Evolutionary conservation across 805 yeast genomes (phyloP), one percentile per base, ranked within the genome.

Genomic region (Zygotorulaspora florentina): DNA sequence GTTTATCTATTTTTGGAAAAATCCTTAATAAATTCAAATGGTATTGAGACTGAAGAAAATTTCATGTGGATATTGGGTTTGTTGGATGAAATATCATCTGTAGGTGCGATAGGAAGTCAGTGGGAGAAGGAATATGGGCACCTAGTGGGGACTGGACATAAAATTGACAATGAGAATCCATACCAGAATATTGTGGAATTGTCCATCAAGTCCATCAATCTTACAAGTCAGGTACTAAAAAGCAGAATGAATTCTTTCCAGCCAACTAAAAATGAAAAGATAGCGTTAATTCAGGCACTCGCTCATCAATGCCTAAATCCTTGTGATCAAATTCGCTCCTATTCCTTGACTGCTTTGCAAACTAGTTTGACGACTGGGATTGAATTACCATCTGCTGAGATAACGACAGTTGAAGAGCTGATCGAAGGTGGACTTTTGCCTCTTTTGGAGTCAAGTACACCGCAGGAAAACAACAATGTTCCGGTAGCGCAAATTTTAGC

Each of bases 271-370:
- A 71, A 65, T 34, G 73, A 68, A 49, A 62, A 62, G 37, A 62
- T 69, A 52, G 84, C 95, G 1, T 70, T 87, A 49, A 72, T 85
- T 25, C 91, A 87, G 59, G 95, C 95, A 0, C 71, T 89, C 43
- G 88, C 93, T 0, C 91, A 85, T 57, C 96, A 90, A 62, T 86
- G 96, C 61, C 76, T 85, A 61, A 89, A 89, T 57, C 96, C 96
- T 15, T 87, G 95, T 61, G 71, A 87, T 23, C 89, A 86, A 58
- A 70, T 89, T 9, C 71, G 96, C 33, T 65, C 75, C 0, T 78
- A 74, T 62, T 90, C 96, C 0, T 65, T 88, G 35, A 72, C 73
- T 16, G 64, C 77, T 0, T 72, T 90, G 42, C 85, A 85, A 48
- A 66, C 71, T 4, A 67, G 81, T 31, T 45, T 71, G 10, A 52